Conservation (phyloP, 176 grass and related monocot genomes). For the Avena sativa region DNA sequence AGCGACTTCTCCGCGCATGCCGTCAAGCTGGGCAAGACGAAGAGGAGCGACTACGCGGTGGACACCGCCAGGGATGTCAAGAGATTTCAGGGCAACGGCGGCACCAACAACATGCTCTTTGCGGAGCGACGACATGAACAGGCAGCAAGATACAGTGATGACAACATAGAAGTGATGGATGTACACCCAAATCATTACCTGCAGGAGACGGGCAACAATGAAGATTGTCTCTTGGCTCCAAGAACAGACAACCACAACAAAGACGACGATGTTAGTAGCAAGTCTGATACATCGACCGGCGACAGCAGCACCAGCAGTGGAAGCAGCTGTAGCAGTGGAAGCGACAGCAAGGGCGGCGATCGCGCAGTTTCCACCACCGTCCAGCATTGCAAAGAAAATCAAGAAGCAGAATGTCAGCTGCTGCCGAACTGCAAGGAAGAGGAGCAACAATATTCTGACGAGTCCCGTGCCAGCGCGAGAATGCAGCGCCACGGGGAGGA, state of each 20-base stretch:
- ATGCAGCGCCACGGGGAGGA: neutral
- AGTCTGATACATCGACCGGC: conserved; percentile 17
- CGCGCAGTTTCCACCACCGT: neutral
- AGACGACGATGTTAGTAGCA: conserved; percentile 28
- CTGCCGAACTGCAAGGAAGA: neutral
- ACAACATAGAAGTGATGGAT: neutral
- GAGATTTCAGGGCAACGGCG: neutral
- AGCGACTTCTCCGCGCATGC: neutral
- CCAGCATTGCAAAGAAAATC: neutral
- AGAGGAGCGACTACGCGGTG: neutral
- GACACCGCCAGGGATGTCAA: neutral
- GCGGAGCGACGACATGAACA: neutral
- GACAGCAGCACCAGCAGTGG: neutral
- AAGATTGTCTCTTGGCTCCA: neutral
- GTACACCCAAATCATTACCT: neutral
- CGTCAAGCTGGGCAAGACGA: conserved; percentile 13
- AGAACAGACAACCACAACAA: neutral
- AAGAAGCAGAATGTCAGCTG: neutral
- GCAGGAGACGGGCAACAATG: neutral
- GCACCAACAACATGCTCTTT: conserved; percentile 23
- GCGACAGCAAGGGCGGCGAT: neutral
- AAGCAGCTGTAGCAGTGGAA: neutral
- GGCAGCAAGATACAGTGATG: neutral
- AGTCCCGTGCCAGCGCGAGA: neutral
- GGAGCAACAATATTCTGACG: conserved; percentile 7